Conservation (phyloP, 345 rosid species). For the Leavenworthia alabamica region DNA sequence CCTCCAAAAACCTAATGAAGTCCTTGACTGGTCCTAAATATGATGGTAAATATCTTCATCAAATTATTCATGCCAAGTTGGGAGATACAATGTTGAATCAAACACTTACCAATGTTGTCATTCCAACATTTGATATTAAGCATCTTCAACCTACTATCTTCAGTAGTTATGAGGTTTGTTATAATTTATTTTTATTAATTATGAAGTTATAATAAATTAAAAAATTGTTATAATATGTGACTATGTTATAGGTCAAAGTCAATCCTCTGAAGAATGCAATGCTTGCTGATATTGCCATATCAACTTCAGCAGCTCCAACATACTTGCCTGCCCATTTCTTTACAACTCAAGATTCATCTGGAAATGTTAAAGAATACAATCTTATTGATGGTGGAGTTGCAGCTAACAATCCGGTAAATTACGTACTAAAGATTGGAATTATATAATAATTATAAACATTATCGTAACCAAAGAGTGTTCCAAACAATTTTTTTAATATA, state of each 20-base stretch:
- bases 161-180: conserved; percentile 47
- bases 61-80: conserved; percentile 36
- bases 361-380: conserved; percentile 40
- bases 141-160: conserved; percentile 62
- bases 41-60: conserved; percentile 48
- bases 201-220: too few relatives aligned
- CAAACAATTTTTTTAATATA: too few relatives aligned
- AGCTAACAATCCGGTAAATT: conserved; percentile 61
- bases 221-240: conserved; percentile 1
- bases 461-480: neutral
- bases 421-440: neutral
- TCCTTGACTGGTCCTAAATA: conserved; percentile 55
- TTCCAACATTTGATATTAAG: conserved; percentile 70
- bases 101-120: conserved; percentile 64
- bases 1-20: conserved; percentile 32
- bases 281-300: conserved; percentile 24
- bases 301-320: conserved; percentile 32
- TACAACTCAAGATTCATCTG: conserved; percentile 25
- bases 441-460: neutral
- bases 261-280: conserved; percentile 26
- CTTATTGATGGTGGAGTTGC: conserved; percentile 80
- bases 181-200: too few relatives aligned
- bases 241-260: conserved; percentile 36
- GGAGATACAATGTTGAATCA: conserved; percentile 44
- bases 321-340: conserved; percentile 32